Conservation (phyloP, 1,139 yeast genomes). For the Kazachstania sp. region DNA sequence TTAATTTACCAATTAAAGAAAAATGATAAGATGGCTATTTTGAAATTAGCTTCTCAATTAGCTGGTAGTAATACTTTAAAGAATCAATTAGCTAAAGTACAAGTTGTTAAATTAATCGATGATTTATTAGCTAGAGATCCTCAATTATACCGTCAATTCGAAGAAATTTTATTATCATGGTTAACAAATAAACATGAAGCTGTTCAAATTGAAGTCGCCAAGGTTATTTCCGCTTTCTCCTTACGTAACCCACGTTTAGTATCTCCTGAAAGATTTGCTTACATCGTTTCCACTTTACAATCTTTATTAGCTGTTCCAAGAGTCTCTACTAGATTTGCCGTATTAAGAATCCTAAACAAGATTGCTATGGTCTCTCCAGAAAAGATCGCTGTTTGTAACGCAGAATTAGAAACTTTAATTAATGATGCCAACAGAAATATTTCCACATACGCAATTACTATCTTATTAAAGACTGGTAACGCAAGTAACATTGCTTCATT, state of each 20-base stretch:
- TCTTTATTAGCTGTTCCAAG: slow-evolving; percentile 80
- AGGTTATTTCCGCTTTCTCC: slow-evolving; percentile 60
- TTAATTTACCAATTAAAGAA: slow-evolving; percentile 78
- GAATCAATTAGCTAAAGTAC: slow-evolving; percentile 71
- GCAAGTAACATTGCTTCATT: slow-evolving; percentile 84
- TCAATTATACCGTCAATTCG: slow-evolving; percentile 35
- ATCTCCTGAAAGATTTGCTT: slow-evolving; percentile 52
- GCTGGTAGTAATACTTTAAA: slow-evolving; percentile 53
- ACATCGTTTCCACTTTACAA: slow-evolving; percentile 66
- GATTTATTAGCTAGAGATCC: slow-evolving; percentile 43
- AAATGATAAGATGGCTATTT: slow-evolving; percentile 89
- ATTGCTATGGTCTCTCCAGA: slow-evolving; percentile 79
- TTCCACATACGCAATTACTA: slow-evolving; percentile 98
- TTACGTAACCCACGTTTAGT: slow-evolving; percentile 35
- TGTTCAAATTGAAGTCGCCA: slow-evolving; percentile 92
- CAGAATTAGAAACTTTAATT: slow-evolving; percentile 77
- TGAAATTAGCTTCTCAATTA: slow-evolving; percentile 81
- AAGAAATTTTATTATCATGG: slow-evolving; percentile 62
- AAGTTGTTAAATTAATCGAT: slow-evolving; percentile 75
- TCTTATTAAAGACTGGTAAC: slow-evolving; percentile 89
- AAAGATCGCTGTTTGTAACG: slow-evolving; percentile 60
- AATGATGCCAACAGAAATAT: slow-evolving; percentile 84
- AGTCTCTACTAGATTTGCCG: slow-evolving; percentile 84
- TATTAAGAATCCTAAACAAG: slow-evolving; percentile 80
- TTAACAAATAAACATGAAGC: slow-evolving; percentile 77